Evolutionary conservation across 1,284 basidiomycete genomes (phyloP), one percentile per base, ranked within the genome.

Genomic region (Cutaneotrichosporon dermatis): DNA sequence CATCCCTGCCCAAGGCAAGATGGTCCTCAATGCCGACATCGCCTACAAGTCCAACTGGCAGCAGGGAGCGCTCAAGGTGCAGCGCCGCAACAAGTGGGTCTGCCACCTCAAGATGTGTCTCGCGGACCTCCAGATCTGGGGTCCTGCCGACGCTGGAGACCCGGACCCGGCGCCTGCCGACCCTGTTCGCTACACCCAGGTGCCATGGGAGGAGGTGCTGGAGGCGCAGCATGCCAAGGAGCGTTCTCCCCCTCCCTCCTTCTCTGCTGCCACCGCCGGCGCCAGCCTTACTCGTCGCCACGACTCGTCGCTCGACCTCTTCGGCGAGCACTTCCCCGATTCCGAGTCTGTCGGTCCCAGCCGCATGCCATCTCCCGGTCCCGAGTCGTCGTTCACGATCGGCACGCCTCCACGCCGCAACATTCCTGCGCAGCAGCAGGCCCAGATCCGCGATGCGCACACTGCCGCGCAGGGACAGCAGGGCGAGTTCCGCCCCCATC

Each of bases 31-130:
- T 62, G 87, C 88, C 34, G 87, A 89, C 71, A 95, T 95, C 78
- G 65, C 65, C 54, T 94, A 92, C 82, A 93, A 92, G 80, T 87
- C 86, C 67, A 95, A 93, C 74, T 88, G 86, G 81, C 90, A 92
- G 75, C 88, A 90, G 69, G 86, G 85, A 25, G 84, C 86, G 0
- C 79, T 93, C 44, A 92, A 76, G 62, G 73, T 78, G 0, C 79
- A 88, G 79, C 85, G 92, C 58, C 83, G 90, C 55, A 94, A 94
- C 81, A 91, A 90, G 78, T 94, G 91, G 90, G 83, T 93, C 43
- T 93, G 90, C 74, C 88, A 88, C 33, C 81, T 96, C 62, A 94
- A 93, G 78, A 75, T 83, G 44, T 82, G 69, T 39, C 79, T 95
- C 60, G 81, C 59, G 40, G 86, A 90, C 58, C 79, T 87, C 55